phyloP scores from a whole-genome alignment of 805 yeast genomes.

The Lipomyces starkeyi region DNA sequence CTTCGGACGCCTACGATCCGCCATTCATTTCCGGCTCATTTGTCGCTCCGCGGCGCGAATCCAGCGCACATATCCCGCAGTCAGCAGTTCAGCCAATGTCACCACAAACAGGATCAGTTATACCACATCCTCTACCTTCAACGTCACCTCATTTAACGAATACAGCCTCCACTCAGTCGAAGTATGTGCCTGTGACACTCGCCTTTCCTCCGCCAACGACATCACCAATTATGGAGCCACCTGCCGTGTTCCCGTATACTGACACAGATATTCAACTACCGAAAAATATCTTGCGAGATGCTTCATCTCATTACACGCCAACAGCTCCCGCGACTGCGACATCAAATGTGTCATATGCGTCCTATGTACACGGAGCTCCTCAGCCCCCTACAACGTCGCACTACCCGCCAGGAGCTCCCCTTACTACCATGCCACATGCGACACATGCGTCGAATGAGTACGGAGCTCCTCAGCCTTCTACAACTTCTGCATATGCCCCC shows the following conservation, averaged over 20 bases:
- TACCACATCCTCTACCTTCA: neutral
- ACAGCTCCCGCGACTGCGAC: neutral
- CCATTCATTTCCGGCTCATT: conserved; percentile 16
- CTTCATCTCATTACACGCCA: neutral
- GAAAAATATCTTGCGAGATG: neutral
- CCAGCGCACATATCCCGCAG: neutral
- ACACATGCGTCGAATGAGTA: neutral
- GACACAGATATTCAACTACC: conserved; percentile 15
- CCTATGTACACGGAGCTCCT: neutral
- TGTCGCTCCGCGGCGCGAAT: conserved; percentile 14
- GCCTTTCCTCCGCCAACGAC: neutral
- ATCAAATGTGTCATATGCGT: neutral
- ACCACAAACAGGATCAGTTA: neutral
- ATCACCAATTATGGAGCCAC: neutral
- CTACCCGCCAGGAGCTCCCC: neutral
- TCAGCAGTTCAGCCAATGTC: neutral
- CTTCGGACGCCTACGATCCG: conserved; percentile 27
- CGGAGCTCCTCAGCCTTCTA: neutral
- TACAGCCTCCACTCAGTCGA: neutral
- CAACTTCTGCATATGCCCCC: neutral
- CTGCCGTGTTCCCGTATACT: neutral
- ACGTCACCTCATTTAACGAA: neutral
- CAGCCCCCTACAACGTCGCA: neutral
- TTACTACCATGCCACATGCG: neutral
- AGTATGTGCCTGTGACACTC: neutral